Base-by-base conservation (phyloP, 2,329 filamentous ascomycete species). In the Coniella vitis region DNA sequence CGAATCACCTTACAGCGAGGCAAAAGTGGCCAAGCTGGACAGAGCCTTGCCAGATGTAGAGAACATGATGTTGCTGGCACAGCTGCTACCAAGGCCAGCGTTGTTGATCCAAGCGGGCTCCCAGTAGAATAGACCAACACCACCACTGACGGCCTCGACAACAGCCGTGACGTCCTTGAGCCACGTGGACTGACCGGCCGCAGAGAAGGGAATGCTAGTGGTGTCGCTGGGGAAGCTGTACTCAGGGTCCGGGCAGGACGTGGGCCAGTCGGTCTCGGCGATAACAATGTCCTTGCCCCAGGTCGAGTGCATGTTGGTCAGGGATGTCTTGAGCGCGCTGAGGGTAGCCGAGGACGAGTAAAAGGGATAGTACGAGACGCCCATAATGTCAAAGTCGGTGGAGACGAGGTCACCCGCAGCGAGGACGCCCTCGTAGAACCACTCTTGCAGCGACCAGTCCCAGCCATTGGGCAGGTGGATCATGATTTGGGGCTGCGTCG, bases 381-480 rank as follows among this genome's bases (percentile, higher is more conserved):
- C 85, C 67, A 87, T 85, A 55, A 84, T 74, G 61, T 89, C 84
- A 51, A 82, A 87, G 55, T 86, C 83, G 4, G 67, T 65, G 0
- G 67, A 57, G 3, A 63, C 59, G 3, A 84, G 67, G 1, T 69
- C 69, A 2, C 76, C 81, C 20, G 68, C 64, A 7, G 61, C 69
- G 0, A 84, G 68, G 0, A 83, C 74, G 3, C 68, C 69, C 20
- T 74, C 73, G 65, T 87, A 88, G 51, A 60, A 65, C 42, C 73
- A 82, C 53, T 83, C 66, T 60, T 87, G 83, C 3, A 76, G 75
- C 3, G 65, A 69, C 80, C 78, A 86, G 54, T 84, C 74, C 81
- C 83, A 89, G n/a, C 84, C 84, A 58, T 86, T 84, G 62, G 88
- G 83, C 3, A 87, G 72, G 37, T 88, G 85, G 36, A 88, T 77